Evolutionary conservation across 176 grass and related monocot genomes (phyloP), one percentile per base, ranked within the genome.

Genomic region (Cenchrus americanus): DNA sequence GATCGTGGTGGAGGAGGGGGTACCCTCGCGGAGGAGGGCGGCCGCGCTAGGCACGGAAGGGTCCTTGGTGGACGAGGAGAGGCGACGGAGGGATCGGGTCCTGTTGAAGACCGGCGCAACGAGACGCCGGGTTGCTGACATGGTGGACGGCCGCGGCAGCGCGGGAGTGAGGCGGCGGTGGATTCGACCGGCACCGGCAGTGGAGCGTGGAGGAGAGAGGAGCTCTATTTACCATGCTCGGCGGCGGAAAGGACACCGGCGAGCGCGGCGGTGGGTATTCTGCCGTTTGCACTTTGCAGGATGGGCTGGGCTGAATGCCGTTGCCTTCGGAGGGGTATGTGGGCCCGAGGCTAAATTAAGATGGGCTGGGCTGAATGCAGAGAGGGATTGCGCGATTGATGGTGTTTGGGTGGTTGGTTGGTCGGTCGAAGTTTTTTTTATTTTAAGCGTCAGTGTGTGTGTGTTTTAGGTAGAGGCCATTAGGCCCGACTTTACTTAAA

Each of bases 111-210:
- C 22, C 7, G 23, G 37, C 0, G 23, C 13, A 1, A 71, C 18
- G 19, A 91, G 62, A 26, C 66, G 57, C 18, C 69, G 37, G 37
- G 53, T 19, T 19, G 81, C 32, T 14, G 47, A 52, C 89, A 94
- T 94, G 54, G 66, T 48, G 60, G 15, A 70, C 26, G 26, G 21
- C 2, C 15, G 60, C 13, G 53, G 21, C 60, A 1, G 71, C 10
- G 5, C 0, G 7, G n/a, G 26, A 12, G 15, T 30, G 7, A 50
- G 46, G 54, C 1, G 15, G 66, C 11, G 15, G n/a, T 11, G 27
- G 62, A 66, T 49, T 48, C 1, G 4, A 1, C 76, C 41, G 42
- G 23, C 12, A 5, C 23, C 26, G 58, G 75, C 42, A 57, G 13
- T 4, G 14, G 50, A 30, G 27, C 27, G 27, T 30, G 27, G 27